Conservation (phyloP, 192 early-diverging fungal species). For the Gryganskiella cystojenkinii region DNA sequence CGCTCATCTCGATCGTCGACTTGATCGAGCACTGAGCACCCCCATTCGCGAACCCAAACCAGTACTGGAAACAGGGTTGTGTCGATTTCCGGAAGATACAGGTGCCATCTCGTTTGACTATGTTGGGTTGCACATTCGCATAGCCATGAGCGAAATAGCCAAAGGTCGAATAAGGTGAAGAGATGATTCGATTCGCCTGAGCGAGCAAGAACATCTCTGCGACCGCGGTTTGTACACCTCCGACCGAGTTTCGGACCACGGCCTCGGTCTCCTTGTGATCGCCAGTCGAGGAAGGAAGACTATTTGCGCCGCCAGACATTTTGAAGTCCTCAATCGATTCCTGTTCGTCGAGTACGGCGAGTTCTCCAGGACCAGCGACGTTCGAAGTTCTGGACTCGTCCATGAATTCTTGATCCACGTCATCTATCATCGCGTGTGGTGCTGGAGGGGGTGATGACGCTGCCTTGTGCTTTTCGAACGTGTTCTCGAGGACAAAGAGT, state of each 20-base stretch:
- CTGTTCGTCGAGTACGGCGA: too few relatives aligned
- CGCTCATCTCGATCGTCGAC: slow-evolving; percentile 44
- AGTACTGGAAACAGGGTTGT: slow-evolving; percentile 50
- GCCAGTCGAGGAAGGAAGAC: neutral
- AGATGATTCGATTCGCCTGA: slow-evolving; percentile 34
- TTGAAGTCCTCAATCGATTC: too few relatives aligned
- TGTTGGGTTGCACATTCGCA: slow-evolving; percentile 40
- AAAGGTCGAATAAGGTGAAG: slow-evolving; percentile 49
- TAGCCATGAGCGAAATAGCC: slow-evolving; percentile 48
- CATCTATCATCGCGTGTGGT: neutral
- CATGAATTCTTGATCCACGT: too few relatives aligned
- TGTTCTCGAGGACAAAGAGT: slow-evolving; percentile 42
- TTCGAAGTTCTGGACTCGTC: too few relatives aligned
- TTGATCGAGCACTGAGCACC: slow-evolving; percentile 24
- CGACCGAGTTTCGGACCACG: slow-evolving; percentile 37
- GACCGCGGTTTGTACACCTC: slow-evolving; percentile 41
- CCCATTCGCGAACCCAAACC: slow-evolving; percentile 51
- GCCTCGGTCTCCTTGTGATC: slow-evolving; percentile 17
- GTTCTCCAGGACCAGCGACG: too few relatives aligned
- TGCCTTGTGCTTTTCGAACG: slow-evolving; percentile 21
- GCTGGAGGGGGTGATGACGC: neutral
- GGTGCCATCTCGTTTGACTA: slow-evolving; percentile 43
- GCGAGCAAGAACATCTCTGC: slow-evolving; percentile 47
- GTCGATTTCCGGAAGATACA: slow-evolving; percentile 40
- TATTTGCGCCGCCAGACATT: too few relatives aligned